phyloP scores from a whole-genome alignment of 345 rosid species.

The Clarkia xantiana region DNA sequence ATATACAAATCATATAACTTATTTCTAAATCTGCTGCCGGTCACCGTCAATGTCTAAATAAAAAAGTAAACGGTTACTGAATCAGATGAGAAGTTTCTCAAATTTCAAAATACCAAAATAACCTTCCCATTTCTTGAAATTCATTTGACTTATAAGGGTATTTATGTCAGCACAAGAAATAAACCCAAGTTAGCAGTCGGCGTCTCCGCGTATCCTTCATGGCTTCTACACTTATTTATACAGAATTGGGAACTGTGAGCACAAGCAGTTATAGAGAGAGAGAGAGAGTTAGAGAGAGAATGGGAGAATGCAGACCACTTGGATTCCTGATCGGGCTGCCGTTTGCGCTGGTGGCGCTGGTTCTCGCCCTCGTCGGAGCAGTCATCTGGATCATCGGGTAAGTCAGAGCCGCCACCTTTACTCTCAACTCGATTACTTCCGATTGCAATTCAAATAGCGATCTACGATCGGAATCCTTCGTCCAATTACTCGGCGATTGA shows the following conservation, averaged over 20 bases:
- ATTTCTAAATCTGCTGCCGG: no score
- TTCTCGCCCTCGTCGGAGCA: conserved; percentile 52
- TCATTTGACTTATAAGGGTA: no score
- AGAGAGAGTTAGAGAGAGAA: conserved; percentile 15
- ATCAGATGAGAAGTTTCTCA: no score
- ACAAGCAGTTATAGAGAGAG: neutral
- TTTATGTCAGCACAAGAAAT: no score
- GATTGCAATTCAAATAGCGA: neutral
- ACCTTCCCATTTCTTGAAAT: no score
- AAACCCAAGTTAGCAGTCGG: no score
- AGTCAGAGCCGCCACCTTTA: neutral
- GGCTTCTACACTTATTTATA: neutral
- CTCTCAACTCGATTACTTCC: neutral
- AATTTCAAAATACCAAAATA: no score
- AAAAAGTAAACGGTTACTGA: no score
- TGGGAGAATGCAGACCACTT: conserved; percentile 68
- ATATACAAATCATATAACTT: no score
- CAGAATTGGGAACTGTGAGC: neutral
- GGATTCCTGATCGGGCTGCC: conserved; percentile 78
- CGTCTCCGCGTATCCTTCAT: neutral
- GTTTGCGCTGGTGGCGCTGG: conserved; percentile 54
- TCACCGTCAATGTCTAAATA: no score
- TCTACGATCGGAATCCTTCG: neutral
- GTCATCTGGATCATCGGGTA: conserved; percentile 74
- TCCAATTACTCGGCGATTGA: neutral